These are phyloP conservation scores for Maudiozyma humilis DNA, from an alignment of 1,139 yeast species.

Conservation along the genomic window DNA sequence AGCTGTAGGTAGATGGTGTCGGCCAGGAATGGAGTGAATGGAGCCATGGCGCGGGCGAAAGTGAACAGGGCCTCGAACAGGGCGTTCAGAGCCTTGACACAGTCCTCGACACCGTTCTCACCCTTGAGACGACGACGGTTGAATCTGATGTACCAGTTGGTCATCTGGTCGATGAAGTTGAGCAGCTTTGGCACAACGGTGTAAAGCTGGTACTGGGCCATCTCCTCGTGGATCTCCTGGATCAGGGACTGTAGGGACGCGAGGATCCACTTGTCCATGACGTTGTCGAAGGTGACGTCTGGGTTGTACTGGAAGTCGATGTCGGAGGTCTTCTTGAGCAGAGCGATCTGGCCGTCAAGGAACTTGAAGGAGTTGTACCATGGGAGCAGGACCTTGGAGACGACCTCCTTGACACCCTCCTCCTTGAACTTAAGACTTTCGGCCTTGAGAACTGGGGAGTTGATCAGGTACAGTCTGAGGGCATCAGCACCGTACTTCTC, in stretches of 20 bases:
- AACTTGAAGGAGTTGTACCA: slow-evolving; percentile 98
- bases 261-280: slow-evolving; percentile 95
- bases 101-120: slow-evolving; percentile 75
- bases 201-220: slow-evolving; percentile 81
- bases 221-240: slow-evolving; percentile 77
- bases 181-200: slow-evolving; percentile 93
- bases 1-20: slow-evolving; percentile 82
- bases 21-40: slow-evolving; percentile 93
- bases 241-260: slow-evolving; percentile 91
- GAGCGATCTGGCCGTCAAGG: slow-evolving; percentile 87
- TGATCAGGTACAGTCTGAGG: slow-evolving; percentile 85
- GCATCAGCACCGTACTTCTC: slow-evolving; percentile 97
- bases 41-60: slow-evolving; percentile 94
- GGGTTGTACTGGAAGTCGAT: slow-evolving; percentile 69
- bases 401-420: slow-evolving; percentile 97
- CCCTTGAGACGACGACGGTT: slow-evolving; percentile 98
- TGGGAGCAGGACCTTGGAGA: slow-evolving; percentile 88
- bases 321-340: slow-evolving; percentile 67
- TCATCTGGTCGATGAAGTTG: slow-evolving; percentile 82
- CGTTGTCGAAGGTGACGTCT: slow-evolving; percentile 58
- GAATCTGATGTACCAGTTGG: slow-evolving; percentile 98
- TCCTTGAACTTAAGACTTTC: slow-evolving; percentile 95
- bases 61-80: slow-evolving; percentile 83
- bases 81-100: slow-evolving; percentile 79
- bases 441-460: slow-evolving; percentile 94